Percentiles rank a stretch among this genome's conserved stretches.
phyloP scores from a whole-genome alignment of 2,329 filamentous ascomycete species.

The Camillea tinctor region DNA sequence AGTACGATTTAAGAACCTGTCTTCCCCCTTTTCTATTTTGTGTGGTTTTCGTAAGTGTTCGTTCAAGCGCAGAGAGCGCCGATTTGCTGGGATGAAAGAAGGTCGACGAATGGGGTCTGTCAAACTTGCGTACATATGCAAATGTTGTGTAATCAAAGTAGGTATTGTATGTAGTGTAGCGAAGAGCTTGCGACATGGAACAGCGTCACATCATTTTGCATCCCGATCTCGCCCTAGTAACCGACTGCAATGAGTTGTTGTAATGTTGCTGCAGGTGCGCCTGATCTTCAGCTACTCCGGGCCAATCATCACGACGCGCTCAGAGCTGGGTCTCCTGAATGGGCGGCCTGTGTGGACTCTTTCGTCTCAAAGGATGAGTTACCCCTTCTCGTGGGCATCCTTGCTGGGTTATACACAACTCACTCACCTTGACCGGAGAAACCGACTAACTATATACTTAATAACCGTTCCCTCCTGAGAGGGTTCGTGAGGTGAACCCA shows the following conservation, averaged over 20 bases:
- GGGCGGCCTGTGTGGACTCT: conserved; percentile 17
- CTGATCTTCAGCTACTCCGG: conserved; percentile 16
- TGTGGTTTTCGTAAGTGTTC: conserved; percentile 3
- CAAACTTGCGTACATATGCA: neutral
- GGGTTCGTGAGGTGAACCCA: neutral
- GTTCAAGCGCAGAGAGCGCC: neutral
- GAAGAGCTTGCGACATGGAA: conserved; percentile 7
- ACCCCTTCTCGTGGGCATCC: conserved; percentile 1
- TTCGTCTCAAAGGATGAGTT: conserved; percentile 1
- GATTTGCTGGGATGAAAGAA: neutral
- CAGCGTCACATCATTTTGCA: conserved; percentile 22
- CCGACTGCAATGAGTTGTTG: conserved; percentile 17
- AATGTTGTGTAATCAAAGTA: conserved; percentile 15
- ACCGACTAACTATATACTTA: neutral
- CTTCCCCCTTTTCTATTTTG: neutral
- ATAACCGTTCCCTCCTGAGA: neutral
- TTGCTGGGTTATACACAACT: conserved; percentile 8
- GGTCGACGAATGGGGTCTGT: too few species aligned
- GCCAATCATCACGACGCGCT: conserved; percentile 15
- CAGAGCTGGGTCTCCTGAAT: conserved; percentile 15
- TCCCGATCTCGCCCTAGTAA: conserved; percentile 17
- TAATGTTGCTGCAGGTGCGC: conserved; percentile 23
- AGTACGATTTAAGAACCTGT: neutral
- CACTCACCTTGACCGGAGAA: neutral
- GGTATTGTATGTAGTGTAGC: neutral